Base-by-base conservation (phyloP, 805 yeast genomes). In the Komagataella pastoris region DNA sequence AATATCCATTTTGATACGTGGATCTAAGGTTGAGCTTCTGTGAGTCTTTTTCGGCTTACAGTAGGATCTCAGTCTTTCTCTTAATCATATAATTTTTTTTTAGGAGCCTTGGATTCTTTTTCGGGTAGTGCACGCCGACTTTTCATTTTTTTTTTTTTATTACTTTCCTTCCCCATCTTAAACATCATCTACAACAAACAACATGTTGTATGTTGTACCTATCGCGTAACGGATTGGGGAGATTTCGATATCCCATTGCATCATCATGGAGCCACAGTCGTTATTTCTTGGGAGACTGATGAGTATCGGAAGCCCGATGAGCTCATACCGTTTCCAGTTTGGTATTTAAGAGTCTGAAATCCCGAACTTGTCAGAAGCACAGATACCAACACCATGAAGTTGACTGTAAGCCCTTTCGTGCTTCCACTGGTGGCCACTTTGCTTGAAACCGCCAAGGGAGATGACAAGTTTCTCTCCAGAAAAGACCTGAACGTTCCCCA, bases 1-100 rank as follows among this genome's bases (percentile, higher is more conserved):
- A 57, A 91, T 77, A 63, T 84, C 82, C 86, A 85, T 82, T 18
- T 47, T 47, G 47, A n/a, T 50, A 17, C 17, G 14, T 47, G 48
- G 23, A 23, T 47, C 75, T 47, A 8, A 30, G 40, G 40, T 30
- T 30, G 40, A 30, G 12, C 40, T 30, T 30, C 40, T 30, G 40
- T 30, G 40, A 30, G 40, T 30, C 40, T 30, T 30, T 24, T 24
- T 30, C 14, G 40, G 12, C 14, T 10, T 30, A 30, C 12, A 30
- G 40, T 10, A 14, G 14, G 40, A 30, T 30, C n/a, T 12, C 14
- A 30, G 40, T 4, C 14, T 10, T 30, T 30, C 40, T 5, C 40
- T 14, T 30, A 30, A 30, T 30, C 12, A 30, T 10, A 8, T 30
- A 30, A 30, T 30, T 30, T 30, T 30, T 30, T 30, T 30, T 30